Evolutionary conservation across 164 flowering plant species (phyloP), one percentile per base, ranked within the genome.

Genomic region (Sextonia rubra): DNA sequence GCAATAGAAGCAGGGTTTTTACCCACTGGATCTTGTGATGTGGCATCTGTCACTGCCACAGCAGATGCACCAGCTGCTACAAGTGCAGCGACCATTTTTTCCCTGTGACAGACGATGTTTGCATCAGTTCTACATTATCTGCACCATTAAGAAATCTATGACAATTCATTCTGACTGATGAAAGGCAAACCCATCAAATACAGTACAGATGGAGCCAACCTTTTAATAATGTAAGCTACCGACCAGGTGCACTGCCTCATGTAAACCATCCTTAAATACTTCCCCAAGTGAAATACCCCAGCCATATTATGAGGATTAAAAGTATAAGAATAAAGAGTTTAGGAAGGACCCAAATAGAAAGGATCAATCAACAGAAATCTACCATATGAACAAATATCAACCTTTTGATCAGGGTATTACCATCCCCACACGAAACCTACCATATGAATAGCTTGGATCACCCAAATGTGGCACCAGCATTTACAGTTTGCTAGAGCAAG

Each of bases 21-120:
- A 23, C 98, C 99, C 12, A 74, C 78, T 18, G 91, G 95, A 78
- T 89, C 91, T 71, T 80, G 86, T 20, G 91, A 25, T 73, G 73
- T 86, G 48, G 99, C 98, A 81, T 96, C 99, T 60, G 99, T 89
- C 76, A 93, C 91, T 56, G 97, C 98, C 58, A 89, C 92, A 72
- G 98, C 87, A 23, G 86, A 89, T 73, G 99, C 99, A 69, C 97
- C 98, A 62, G 87, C 88, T 76, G 97, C 98, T 62, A 93, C 56
- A 69, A 96, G 94, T 18, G 90, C 88, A 73, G 97, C 98, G 71
- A 96, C 93, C 95, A 91, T 91, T 79, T 91, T 89, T 82, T 96
- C 99, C 83, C 99, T 96, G 85, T 29, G 4, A 76, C 4, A 60
- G 47, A 23, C 68, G 71, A 8, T 17, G 60, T 47, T 32, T 52